Evolutionary conservation across 164 flowering plant genomes (phyloP).

Genomic region (Chimonanthus praecox): DNA sequence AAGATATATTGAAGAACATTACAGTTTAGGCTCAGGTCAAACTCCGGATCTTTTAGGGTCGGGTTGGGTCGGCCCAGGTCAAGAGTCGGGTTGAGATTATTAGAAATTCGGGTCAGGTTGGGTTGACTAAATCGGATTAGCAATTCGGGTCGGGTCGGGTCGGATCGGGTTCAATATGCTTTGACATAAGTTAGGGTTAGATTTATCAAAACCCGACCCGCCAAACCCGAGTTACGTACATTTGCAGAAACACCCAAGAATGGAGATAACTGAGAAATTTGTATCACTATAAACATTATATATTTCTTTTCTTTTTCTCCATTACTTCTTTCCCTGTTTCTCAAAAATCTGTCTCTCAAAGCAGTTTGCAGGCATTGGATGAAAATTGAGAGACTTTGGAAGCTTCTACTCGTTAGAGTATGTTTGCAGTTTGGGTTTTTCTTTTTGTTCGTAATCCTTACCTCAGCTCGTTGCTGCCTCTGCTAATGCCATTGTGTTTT

Average conservation of each 20-base stretch:
- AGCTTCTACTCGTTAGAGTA: too few relatives aligned
- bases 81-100: too few relatives aligned
- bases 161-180: too few relatives aligned
- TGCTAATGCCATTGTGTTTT: background rate
- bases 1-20: too few relatives aligned
- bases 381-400: background rate
- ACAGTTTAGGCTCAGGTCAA: too few relatives aligned
- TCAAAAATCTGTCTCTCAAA: background rate
- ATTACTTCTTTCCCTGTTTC: background rate
- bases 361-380: background rate
- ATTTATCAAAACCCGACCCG: too few relatives aligned
- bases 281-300: background rate
- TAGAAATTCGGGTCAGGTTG: too few relatives aligned
- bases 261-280: background rate
- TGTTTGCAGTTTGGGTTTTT: background rate
- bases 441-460: background rate
- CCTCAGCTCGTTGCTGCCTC: background rate
- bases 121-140: too few relatives aligned
- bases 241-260: background rate
- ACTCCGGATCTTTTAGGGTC: too few relatives aligned
- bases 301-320: background rate
- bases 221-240: background rate
- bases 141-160: too few relatives aligned
- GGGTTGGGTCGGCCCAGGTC: too few relatives aligned
- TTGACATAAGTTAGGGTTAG: too few relatives aligned